Percentiles rank a stretch among this genome's conserved stretches.
Evolutionary conservation across 768 basidiomycete genomes (phyloP).

Genomic region (Mycena galopus): DNA sequence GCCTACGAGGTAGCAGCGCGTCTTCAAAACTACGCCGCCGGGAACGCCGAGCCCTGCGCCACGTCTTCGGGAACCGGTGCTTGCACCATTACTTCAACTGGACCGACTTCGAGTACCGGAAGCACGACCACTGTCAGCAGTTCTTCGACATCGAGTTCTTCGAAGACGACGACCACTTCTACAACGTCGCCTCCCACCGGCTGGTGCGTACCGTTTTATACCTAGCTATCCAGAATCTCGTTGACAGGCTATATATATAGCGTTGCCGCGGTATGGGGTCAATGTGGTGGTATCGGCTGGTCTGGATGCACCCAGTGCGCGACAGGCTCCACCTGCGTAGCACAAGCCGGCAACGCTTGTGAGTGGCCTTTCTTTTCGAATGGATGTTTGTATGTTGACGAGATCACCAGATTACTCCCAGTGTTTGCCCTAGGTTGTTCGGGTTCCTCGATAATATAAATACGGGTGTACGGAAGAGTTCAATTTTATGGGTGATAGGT

Average conservation of each 20-base stretch:
- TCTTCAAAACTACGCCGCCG: constrained; percentile 24
- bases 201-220: constrained; percentile 10
- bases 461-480: too few relatives aligned
- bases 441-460: too few relatives aligned
- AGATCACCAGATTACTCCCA: not conserved
- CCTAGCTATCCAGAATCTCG: too few relatives aligned
- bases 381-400: not conserved
- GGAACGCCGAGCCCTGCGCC: constrained; percentile 25
- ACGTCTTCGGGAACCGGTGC: constrained; percentile 25
- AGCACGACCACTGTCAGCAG: not conserved
- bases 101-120: not conserved
- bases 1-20: constrained; percentile 35
- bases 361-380: not conserved
- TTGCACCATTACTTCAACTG: constrained; percentile 21
- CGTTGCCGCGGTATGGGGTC: not conserved
- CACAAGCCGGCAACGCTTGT: constrained; percentile 16
- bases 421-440: not conserved
- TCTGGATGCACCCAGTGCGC: constrained; percentile 6
- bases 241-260: not conserved
- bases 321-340: constrained; percentile 6
- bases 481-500: too few relatives aligned
- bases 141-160: constrained; percentile 4
- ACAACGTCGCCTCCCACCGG: not conserved
- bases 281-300: constrained; percentile 20
- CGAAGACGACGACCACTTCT: not conserved